A percentile compares a stretch with the other conserved stretches of the same genome.
phyloP scores from a whole-genome alignment of 2,329 filamentous ascomycete genomes.

The Sporothrix brasiliensis region DNA sequence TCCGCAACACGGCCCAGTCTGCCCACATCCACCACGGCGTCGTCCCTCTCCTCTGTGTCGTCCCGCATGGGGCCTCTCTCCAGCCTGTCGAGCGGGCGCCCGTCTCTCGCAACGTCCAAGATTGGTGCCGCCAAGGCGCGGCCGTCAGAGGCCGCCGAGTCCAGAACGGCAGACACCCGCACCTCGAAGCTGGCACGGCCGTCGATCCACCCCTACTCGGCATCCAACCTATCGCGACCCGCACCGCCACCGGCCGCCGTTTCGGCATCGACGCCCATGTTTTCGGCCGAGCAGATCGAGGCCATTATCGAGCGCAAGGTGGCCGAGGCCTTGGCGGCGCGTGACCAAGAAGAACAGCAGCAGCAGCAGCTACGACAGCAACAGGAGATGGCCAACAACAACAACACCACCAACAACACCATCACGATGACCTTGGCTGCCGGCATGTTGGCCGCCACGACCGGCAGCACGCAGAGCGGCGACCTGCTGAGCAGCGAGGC shows the following conservation, averaged over 20 bases:
- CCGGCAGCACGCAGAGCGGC: neutral
- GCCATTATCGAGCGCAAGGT: slow-evolving; percentile 92
- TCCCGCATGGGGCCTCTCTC: slow-evolving; percentile 37
- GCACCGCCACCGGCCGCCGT: slow-evolving; percentile 34
- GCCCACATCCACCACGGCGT: slow-evolving; percentile 39
- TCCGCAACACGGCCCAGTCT: slow-evolving; percentile 37
- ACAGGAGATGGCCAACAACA: slow-evolving; percentile 31
- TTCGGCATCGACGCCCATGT: slow-evolving; percentile 37
- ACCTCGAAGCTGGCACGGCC: slow-evolving; percentile 49
- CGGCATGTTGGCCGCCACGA: neutral
- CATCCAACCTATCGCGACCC: slow-evolving; percentile 27
- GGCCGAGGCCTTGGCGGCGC: slow-evolving; percentile 81
- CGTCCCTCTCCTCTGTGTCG: slow-evolving; percentile 36
- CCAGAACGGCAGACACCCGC: neutral
- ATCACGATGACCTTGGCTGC: neutral
- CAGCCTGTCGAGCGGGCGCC: slow-evolving; percentile 39
- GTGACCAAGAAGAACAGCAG: slow-evolving; percentile 54
- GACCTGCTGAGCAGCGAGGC: slow-evolving; percentile 66
- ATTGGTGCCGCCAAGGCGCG: slow-evolving; percentile 40
- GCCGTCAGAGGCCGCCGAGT: slow-evolving; percentile 39
- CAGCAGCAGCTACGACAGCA: slow-evolving; percentile 42
- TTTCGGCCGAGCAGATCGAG: slow-evolving; percentile 78
- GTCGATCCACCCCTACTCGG: slow-evolving; percentile 33
- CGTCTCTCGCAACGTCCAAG: slow-evolving; percentile 24
- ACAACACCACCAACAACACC: neutral